Base-by-base conservation (phyloP, 805 yeast genomes). In the Starmerella lactis-condensi region DNA sequence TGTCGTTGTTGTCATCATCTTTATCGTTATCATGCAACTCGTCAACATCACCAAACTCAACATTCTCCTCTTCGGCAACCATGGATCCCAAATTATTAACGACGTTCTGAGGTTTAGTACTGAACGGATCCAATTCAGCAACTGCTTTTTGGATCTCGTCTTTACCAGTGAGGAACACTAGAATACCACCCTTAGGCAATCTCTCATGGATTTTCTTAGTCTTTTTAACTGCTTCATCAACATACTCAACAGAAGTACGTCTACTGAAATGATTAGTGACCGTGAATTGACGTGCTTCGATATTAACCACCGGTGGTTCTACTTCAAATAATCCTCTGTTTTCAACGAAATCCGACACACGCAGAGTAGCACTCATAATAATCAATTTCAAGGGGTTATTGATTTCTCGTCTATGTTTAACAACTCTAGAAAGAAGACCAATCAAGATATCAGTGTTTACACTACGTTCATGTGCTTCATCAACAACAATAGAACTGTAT, bases 401-500 rank as follows among this genome's bases (percentile, higher is more conserved):
- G 12, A 21, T 13, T 22, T 49, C 55, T n/a, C 54, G 45, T 46
- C 99, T 69, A 24, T 85, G 61, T 40, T 64, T 69, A 37, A 81
- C 67, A 12, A 83, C 75, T 43, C 98, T 70, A 48, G 93, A 79
- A 31, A 89, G 59, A 75, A 89, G 76, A 29, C 99, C 99, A 39
- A 89, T 82, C 34, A 89, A 60, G 29, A 89, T 85, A 55, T 89
- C 99, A 0, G 99, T 89, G 50, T 89, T 89, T 38, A 85, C 72
- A 49, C 82, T 85, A 51, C 99, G 68, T 53, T 89, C 98, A 52
- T 89, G 99, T 0, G 99, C 99, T 55, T 89, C 99, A 58, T 89
- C 99, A 36, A 89, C 78, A 17, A 91, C 65, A 27, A 89, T 64
- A 1, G 77, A 73, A 0, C 95, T 82, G 51, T 89, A 89, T 46